Conservation (phyloP, 306 rosid species). For the Mimosa pudica region DNA sequence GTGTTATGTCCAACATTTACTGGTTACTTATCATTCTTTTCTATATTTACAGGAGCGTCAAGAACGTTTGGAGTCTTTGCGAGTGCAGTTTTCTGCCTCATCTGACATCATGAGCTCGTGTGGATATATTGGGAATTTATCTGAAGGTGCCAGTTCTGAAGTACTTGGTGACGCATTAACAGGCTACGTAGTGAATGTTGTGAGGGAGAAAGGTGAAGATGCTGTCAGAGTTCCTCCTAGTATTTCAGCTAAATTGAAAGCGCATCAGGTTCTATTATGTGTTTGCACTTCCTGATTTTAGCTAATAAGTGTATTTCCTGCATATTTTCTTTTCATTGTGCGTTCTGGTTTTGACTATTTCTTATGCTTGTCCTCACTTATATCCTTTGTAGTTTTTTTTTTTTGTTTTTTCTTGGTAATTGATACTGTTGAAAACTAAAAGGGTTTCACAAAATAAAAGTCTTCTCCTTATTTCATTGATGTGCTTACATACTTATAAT, state of each 20-base stretch:
- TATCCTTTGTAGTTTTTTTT: background rate
- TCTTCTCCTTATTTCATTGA: too few species aligned
- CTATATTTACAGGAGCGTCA: constrained; percentile 79
- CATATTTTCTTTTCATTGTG: constrained; percentile 8
- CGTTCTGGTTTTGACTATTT: constrained; percentile 7
- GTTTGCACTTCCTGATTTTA: constrained; percentile 6
- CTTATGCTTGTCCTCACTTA: constrained; percentile 7
- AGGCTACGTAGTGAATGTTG: constrained; percentile 93
- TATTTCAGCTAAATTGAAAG: constrained; percentile 84
- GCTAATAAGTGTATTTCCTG: constrained; percentile 23
- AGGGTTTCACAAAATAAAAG: too few species aligned
- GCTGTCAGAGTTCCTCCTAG: constrained; percentile 90
- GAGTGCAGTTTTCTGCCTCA: constrained; percentile 75
- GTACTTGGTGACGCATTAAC: constrained; percentile 77
- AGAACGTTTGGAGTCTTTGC: constrained; percentile 83
- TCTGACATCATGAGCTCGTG: constrained; percentile 58
- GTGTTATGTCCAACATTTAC: constrained; percentile 15
- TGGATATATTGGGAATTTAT: constrained; percentile 63
- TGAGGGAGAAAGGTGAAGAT: constrained; percentile 93
- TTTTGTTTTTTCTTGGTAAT: background rate
- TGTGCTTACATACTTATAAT: too few species aligned
- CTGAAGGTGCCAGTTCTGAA: constrained; percentile 75
- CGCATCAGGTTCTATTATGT: constrained; percentile 69
- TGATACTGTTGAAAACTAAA: too few species aligned
- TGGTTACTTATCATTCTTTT: constrained; percentile 27